Base-by-base conservation (phyloP, 306 rosid species). In the Crotalaria pallida region DNA sequence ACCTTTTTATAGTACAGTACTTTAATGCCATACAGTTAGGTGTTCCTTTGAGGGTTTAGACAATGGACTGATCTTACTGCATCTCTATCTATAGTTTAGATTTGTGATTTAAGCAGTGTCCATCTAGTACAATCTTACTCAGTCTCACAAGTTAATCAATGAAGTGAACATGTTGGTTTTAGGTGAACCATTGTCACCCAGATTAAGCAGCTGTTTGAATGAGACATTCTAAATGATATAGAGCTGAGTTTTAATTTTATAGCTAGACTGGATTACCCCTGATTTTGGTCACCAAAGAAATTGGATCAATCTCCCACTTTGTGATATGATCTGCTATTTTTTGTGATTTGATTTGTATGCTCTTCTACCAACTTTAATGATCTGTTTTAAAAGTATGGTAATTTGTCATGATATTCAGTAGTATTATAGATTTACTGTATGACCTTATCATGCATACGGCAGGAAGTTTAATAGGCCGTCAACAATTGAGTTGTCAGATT, bases 391-490 rank as follows among this genome's bases (percentile, higher is more conserved):
- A 65, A 57, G 26, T 73, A 56, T 64, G 74, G 19, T 67, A 51
- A 45, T 61, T 56, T 79, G 34, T 69, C 58, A 74, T 73, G 62
- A 44, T 41, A 58, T 59, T 44, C 15, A 44, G 70, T 38, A 51
- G n/a, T n/a, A n/a, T n/a, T n/a, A n/a, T n/a, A n/a, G n/a, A n/a
- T n/a, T 34, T 75, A 52, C 53, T 72, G 77, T 65, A 15, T 83
- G 65, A 78, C 83, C 86, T 79, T 67, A 86, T 81, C 83, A 56
- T 84, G 73, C 60, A 70, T 69, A 66, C 81, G 90, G 85, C 98
- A 94, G 98, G 96, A 96, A 88, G 89, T 88, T 94, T 75, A 86
- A 88, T 88, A 88, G 88, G 82, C 84, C 77, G 53, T 94, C 97
- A 74, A 79, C 96, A 45, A 87, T 80, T 43, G 98, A 90, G 80